Percentiles rank a stretch among this genome's conserved stretches.
phyloP scores from a whole-genome alignment of 148 eudicot species.

The Rhododendron vialii region DNA sequence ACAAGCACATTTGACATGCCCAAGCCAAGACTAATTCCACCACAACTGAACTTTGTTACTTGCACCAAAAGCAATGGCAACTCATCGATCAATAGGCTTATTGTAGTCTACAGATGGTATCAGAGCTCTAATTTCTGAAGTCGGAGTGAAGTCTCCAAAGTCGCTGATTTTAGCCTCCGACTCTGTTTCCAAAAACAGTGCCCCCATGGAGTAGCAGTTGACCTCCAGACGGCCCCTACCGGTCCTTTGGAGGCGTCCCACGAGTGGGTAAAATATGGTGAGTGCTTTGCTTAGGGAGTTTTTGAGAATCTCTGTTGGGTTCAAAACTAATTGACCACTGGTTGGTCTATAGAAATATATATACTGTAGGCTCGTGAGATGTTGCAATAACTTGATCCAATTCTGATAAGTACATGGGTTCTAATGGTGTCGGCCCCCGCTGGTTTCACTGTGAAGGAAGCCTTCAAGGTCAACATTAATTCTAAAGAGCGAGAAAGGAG shows the following conservation, averaged over 20 bases:
- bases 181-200: slow-evolving; percentile 30
- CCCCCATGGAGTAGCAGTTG: slow-evolving; percentile 42
- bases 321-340: no score
- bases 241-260: slow-evolving; percentile 18
- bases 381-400: not conserved
- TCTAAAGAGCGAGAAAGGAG: not conserved
- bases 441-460: not conserved
- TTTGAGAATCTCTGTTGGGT: not conserved
- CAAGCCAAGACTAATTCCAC: slow-evolving; percentile 36
- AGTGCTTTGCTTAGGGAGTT: slow-evolving; percentile 15
- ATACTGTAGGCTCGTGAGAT: not conserved
- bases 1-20: slow-evolving; percentile 28
- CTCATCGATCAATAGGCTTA: slow-evolving; percentile 25
- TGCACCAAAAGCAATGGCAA: slow-evolving; percentile 32
- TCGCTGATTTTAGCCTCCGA: slow-evolving; percentile 19
- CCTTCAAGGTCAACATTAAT: not conserved
- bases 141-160: slow-evolving; percentile 27
- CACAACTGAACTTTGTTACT: slow-evolving; percentile 44
- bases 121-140: not conserved
- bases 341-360: not conserved
- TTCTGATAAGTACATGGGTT: not conserved
- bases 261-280: slow-evolving; percentile 22
- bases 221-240: slow-evolving; percentile 32
- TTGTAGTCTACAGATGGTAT: slow-evolving; percentile 23
- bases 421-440: not conserved